phyloP scores from a whole-genome alignment of 306 rosid species.

The Rosa rugosa region DNA sequence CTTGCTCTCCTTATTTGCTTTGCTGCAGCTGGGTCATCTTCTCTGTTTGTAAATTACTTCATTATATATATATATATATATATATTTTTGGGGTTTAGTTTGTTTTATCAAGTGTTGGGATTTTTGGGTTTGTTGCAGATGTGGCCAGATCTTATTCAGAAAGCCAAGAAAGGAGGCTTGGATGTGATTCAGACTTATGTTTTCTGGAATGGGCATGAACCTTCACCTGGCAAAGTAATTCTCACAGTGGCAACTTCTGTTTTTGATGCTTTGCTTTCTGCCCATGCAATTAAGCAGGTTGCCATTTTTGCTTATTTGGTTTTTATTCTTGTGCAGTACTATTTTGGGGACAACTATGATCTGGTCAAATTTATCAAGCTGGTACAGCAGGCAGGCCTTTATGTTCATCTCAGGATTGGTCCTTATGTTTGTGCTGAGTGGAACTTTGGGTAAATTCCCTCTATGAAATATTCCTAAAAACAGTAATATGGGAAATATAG shows the following conservation, averaged over 20 bases:
- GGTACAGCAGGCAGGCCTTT: conserved; percentile 92
- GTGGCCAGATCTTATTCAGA: conserved; percentile 99
- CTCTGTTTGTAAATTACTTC: too few species aligned
- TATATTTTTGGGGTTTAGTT: not conserved
- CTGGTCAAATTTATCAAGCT: conserved; percentile 86
- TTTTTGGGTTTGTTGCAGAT: conserved; percentile 50
- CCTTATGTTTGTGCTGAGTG: conserved; percentile 99
- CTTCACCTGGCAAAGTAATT: conserved; percentile 85
- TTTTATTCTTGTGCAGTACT: conserved; percentile 51
- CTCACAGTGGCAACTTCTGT: conserved; percentile 26
- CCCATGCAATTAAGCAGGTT: not conserved
- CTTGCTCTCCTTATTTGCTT: not conserved
- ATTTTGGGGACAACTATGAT: conserved; percentile 92
- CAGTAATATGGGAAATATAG: not conserved
- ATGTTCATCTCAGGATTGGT: conserved; percentile 90
- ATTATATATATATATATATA: not conserved
- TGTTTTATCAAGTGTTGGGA: not conserved
- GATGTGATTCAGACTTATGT: conserved; percentile 97
- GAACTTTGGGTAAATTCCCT: conserved; percentile 99
- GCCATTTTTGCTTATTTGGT: conserved; percentile 16
- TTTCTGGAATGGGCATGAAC: conserved; percentile 99
- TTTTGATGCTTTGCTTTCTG: conserved; percentile 14
- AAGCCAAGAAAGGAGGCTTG: conserved; percentile 96
- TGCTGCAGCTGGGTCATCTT: conserved; percentile 30
- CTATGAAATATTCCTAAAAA: not conserved